phyloP scores from a whole-genome alignment of 2,329 filamentous ascomycete genomes.

The Neofusicoccum sp. region DNA sequence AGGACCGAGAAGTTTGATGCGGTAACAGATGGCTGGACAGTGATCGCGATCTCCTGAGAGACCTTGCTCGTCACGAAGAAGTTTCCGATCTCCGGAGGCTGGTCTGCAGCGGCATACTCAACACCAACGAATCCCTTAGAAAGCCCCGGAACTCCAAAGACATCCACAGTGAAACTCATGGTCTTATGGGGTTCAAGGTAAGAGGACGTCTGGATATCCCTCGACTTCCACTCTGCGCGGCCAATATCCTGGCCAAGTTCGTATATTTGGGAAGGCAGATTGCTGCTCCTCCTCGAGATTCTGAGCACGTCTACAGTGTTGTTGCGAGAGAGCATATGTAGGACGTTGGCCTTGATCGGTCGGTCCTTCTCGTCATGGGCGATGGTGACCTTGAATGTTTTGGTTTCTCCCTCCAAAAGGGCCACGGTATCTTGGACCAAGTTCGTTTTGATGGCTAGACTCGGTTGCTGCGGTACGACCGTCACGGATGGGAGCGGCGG shows the following conservation, averaged over 20 bases:
- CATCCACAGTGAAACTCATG: slow-evolving; percentile 22
- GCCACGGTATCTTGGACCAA: slow-evolving; percentile 83
- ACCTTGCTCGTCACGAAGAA: slow-evolving; percentile 14
- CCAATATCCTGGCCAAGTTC: slow-evolving; percentile 78
- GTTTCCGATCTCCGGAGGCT: slow-evolving; percentile 6
- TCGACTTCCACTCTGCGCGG: slow-evolving; percentile 52
- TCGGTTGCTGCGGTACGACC: slow-evolving; percentile 76
- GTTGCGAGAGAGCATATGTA: slow-evolving; percentile 86
- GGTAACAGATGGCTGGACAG: slow-evolving; percentile 3
- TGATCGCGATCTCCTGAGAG: slow-evolving; percentile 7
- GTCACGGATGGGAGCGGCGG: slow-evolving; percentile 56
- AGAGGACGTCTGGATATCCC: background rate
- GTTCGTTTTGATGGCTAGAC: slow-evolving; percentile 71
- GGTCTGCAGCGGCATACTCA: slow-evolving; percentile 12
- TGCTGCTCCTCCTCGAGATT: slow-evolving; percentile 70
- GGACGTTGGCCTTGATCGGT: slow-evolving; percentile 72
- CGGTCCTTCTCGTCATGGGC: slow-evolving; percentile 64
- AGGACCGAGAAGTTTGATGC: slow-evolving; percentile 9
- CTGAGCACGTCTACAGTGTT: slow-evolving; percentile 78
- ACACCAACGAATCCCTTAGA: slow-evolving; percentile 7
- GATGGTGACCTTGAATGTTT: slow-evolving; percentile 73
- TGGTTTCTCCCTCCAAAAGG: slow-evolving; percentile 86
- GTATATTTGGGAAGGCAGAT: slow-evolving; percentile 77
- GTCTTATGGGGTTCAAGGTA: slow-evolving; percentile 56
- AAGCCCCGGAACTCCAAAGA: slow-evolving; percentile 5